Base-by-base conservation (phyloP, 805 yeast genomes). In the Priceomyces castillae region DNA sequence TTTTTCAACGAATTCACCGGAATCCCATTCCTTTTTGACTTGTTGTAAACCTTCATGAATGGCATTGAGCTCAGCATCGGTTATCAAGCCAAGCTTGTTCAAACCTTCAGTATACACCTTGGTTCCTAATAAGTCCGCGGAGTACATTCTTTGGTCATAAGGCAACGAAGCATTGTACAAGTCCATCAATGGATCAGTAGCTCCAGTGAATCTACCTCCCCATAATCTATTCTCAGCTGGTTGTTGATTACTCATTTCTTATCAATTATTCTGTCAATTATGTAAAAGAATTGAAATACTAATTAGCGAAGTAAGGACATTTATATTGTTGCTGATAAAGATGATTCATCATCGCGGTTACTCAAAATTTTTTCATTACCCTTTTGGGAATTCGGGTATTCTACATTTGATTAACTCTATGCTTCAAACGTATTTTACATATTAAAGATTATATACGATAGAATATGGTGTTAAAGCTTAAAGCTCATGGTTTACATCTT, bases 161-260 rank as follows among this genome's bases (percentile, higher is more conserved):
- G 99, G 98, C 51, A 94, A 72, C 1, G 98, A 92, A 1, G 97
- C 97, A 68, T 94, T 94, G 74, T 95, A 94, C 41, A 92, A 74
- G 62, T 94, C 95, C 99, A 94, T 94, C 59, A 94, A 73, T 2
- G 99, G 99, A 58, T 94, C 99, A 22, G 96, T 82, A 49, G 92
- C 92, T 3, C 95, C 98, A 47, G 97, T 92, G 71, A 92, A 92
- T 67, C 99, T 81, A 57, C 98, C 99, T 57, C 99, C 99, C 99
- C 99, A 92, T 52, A 92, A 74, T 65, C 83, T 90, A 56, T 73
- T 75, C 67, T 84, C 90, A 22, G 82, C 68, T 52, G 82, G 82
- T 54, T 76, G 64, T 41, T 63, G 62, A 17, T 46, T 28, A 34
- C 65, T 46, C 71, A 66, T 69, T 28, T 47, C 48, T 36, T 11